Percentiles rank a stretch among this genome's conserved stretches.
phyloP scores from a whole-genome alignment of 495 filamentous ascomycete genomes.

The Cudoniella acicularis region DNA sequence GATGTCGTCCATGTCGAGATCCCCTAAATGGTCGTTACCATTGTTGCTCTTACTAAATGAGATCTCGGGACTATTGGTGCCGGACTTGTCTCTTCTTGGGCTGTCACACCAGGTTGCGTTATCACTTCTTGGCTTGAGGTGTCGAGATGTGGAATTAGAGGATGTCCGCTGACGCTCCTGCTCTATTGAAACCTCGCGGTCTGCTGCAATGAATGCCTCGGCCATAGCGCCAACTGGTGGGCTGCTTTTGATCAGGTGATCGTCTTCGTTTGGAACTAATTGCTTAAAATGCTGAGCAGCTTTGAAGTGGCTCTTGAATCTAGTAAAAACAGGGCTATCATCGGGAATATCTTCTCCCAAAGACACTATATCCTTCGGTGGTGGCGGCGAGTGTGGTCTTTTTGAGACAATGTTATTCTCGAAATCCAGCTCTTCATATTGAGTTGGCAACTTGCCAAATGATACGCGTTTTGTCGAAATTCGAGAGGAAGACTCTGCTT shows the following conservation, averaged over 20 bases:
- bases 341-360: background rate
- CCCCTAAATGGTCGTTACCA: background rate
- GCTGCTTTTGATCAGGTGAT: conserved; percentile 13
- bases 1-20: conserved; percentile 17
- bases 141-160: background rate
- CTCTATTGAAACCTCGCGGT: conserved; percentile 5
- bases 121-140: conserved; percentile 7
- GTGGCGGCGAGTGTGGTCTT: conserved; percentile 9
- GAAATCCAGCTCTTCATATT: background rate
- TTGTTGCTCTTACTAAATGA: background rate
- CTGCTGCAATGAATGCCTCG: conserved; percentile 26
- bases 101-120: too few relatives aligned
- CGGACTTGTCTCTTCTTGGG: background rate
- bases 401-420: background rate
- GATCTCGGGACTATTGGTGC: background rate
- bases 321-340: background rate
- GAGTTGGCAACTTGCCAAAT: conserved; percentile 12
- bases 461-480: conserved; percentile 23
- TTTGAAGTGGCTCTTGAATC: conserved; percentile 3
- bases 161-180: background rate
- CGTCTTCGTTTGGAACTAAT: conserved; percentile 7
- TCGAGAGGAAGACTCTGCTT: background rate
- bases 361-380: background rate
- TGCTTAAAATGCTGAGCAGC: background rate
- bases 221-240: conserved; percentile 22